A percentile compares a stretch with the other conserved stretches of the same genome.
These are phyloP conservation scores for Boletus vermiculosoides DNA, from an alignment of 768 basidiomycete genomes.

Conservation along the genomic window DNA sequence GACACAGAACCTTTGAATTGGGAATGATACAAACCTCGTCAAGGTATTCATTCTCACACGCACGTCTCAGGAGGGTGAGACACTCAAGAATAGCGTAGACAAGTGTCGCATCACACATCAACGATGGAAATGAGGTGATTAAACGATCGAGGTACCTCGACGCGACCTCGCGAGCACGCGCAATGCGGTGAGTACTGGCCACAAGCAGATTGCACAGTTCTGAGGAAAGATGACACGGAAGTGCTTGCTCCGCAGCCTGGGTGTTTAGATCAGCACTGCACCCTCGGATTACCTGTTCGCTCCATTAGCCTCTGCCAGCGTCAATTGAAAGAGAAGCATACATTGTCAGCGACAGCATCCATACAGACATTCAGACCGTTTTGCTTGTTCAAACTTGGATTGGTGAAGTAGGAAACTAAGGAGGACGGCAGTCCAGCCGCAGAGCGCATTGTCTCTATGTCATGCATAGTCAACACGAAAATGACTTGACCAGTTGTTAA, in stretches of 20 bases:
- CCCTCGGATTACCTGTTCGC: slow-evolving; percentile 68
- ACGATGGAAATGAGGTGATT: slow-evolving; percentile 87
- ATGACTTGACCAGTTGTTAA: slow-evolving; percentile 82
- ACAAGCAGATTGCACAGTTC: slow-evolving; percentile 79
- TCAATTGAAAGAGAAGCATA: slow-evolving; percentile 26
- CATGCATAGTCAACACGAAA: slow-evolving; percentile 81
- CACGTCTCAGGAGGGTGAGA: slow-evolving; percentile 80
- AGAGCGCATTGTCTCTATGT: slow-evolving; percentile 85
- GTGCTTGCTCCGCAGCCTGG: slow-evolving; percentile 76
- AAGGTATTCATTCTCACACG: slow-evolving; percentile 86
- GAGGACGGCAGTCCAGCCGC: slow-evolving; percentile 77
- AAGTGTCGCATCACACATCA: slow-evolving; percentile 87
- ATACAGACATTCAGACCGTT: slow-evolving; percentile 68
- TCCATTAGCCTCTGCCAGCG: neutral
- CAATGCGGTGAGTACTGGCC: slow-evolving; percentile 76
- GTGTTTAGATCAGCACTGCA: slow-evolving; percentile 69
- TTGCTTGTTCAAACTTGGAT: slow-evolving; percentile 78
- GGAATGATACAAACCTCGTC: slow-evolving; percentile 69
- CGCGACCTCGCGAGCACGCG: slow-evolving; percentile 79
- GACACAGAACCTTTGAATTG: neutral
- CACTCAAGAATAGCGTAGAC: slow-evolving; percentile 91
- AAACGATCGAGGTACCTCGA: slow-evolving; percentile 80
- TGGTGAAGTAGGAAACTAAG: slow-evolving; percentile 82
- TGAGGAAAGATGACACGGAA: slow-evolving; percentile 63
- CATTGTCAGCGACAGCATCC: slow-evolving; percentile 86